Evolutionary conservation across 768 basidiomycete species (phyloP).

Genomic region (Punctularia strigosozonata): DNA sequence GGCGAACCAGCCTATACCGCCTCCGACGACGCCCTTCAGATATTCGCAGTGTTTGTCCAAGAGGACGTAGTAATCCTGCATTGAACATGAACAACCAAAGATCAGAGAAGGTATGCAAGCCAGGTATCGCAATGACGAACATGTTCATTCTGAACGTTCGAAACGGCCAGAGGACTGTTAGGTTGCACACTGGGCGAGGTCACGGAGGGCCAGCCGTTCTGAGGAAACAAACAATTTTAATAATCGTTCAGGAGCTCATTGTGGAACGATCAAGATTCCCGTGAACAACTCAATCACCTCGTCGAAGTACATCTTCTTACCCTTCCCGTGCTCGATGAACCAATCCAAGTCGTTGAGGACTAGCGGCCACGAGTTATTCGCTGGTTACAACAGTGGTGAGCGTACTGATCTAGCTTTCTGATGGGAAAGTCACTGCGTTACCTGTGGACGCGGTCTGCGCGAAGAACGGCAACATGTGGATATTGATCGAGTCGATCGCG

Average conservation of each 20-base stretch:
- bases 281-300: constrained; percentile 30
- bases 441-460: constrained; percentile 42
- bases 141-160: constrained; percentile 49
- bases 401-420: not conserved
- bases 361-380: constrained; percentile 49
- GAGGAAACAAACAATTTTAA: not conserved
- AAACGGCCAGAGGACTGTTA: constrained; percentile 50
- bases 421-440: constrained; percentile 10
- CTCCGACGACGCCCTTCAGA: constrained; percentile 45
- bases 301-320: constrained; percentile 68
- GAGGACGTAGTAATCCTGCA: constrained; percentile 47
- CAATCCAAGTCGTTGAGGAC: constrained; percentile 49
- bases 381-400: constrained; percentile 19
- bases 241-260: too few species aligned
- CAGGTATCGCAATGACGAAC: constrained; percentile 21
- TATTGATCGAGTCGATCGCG: constrained; percentile 52
- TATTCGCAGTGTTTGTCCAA: constrained; percentile 53
- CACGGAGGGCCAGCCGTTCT: constrained; percentile 74
- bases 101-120: constrained; percentile 2
- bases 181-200: constrained; percentile 51
- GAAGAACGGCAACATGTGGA: constrained; percentile 67
- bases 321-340: constrained; percentile 50
- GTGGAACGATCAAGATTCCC: too few species aligned
- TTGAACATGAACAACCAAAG: constrained; percentile 3
- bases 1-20: constrained; percentile 74